These are phyloP conservation scores for Naganishia vishniacii DNA, from an alignment of 768 basidiomycete genomes.

Conservation along the genomic window DNA sequence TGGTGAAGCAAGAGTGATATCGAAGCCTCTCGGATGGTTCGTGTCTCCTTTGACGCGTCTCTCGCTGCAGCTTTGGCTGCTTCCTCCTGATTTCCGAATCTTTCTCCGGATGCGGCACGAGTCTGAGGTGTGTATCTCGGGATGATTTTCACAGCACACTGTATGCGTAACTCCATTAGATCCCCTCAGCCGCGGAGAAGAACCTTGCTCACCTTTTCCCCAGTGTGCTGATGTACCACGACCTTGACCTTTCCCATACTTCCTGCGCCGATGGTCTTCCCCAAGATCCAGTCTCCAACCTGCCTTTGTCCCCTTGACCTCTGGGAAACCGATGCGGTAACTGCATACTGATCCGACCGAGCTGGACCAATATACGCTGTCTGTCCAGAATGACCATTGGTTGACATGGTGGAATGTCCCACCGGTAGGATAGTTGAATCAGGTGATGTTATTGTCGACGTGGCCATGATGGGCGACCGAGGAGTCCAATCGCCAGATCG, in stretches of 20 bases:
- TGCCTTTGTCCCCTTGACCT: slow-evolving; percentile 47
- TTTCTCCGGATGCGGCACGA: slow-evolving; percentile 53
- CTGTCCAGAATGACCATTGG: not conserved
- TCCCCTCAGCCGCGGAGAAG: slow-evolving; percentile 7
- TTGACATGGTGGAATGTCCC: not conserved
- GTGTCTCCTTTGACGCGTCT: slow-evolving; percentile 92
- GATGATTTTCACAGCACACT: slow-evolving; percentile 99
- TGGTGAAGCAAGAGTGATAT: slow-evolving; percentile 93
- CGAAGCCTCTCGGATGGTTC: slow-evolving; percentile 91
- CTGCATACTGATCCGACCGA: not conserved
- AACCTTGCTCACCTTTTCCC: slow-evolving; percentile 70
- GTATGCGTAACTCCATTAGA: not conserved
- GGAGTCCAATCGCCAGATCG: not conserved
- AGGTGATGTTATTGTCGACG: not conserved
- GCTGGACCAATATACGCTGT: not conserved
- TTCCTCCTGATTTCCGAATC: slow-evolving; percentile 32
- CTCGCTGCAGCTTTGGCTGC: slow-evolving; percentile 69
- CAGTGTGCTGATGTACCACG: slow-evolving; percentile 77
- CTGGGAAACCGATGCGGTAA: not conserved
- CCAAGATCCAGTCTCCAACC: slow-evolving; percentile 89
- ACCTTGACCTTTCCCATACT: slow-evolving; percentile 99
- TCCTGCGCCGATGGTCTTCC: slow-evolving; percentile 93
- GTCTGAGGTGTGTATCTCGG: slow-evolving; percentile 63
- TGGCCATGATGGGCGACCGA: not conserved
- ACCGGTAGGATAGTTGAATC: not conserved